These are phyloP conservation scores for Venturia oleaginea DNA, from an alignment of 2,329 filamentous ascomycete species.

Conservation along the genomic window DNA sequence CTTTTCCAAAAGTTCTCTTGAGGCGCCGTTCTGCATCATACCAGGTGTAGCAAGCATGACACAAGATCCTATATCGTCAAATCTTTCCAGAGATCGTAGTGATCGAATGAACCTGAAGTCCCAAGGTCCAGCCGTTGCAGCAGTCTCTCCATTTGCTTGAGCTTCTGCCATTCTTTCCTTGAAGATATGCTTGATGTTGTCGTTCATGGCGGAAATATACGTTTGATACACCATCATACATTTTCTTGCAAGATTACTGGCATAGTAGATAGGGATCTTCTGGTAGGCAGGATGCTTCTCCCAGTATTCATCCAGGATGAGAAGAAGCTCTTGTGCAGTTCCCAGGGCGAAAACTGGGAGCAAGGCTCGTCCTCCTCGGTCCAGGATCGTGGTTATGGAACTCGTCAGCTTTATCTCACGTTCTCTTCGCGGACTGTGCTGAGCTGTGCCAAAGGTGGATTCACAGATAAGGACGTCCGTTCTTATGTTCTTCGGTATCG, in stretches of 20 bases:
- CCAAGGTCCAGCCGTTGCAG: conserved; percentile 75
- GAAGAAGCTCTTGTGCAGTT: conserved; percentile 81
- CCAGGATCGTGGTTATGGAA: conserved; percentile 81
- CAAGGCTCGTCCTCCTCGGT: conserved; percentile 81
- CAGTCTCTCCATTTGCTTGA: conserved; percentile 64
- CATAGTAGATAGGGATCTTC: conserved; percentile 92
- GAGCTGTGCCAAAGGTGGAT: conserved; percentile 92
- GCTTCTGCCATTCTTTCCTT: conserved; percentile 85
- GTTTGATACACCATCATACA: conserved; percentile 99
- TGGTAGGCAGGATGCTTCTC: conserved; percentile 79
- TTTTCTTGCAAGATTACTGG: conserved; percentile 85
- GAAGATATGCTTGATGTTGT: conserved; percentile 96
- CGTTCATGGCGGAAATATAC: conserved; percentile 97
- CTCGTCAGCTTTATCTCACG: conserved; percentile 93
- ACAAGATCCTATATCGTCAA: conserved; percentile 90
- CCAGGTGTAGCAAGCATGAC: conserved; percentile 96
- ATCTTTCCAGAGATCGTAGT: conserved; percentile 84
- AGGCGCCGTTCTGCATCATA: conserved; percentile 97
- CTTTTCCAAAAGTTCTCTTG: conserved; percentile 80
- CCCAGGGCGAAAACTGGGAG: conserved; percentile 95
- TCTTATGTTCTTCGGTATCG: conserved; percentile 80
- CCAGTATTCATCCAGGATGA: conserved; percentile 98
- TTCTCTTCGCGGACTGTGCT: conserved; percentile 82
- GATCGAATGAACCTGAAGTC: conserved; percentile 93
- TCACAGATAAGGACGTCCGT: conserved; percentile 96